These are phyloP conservation scores for Mortierella sp. DNA, from an alignment of 371 early-diverging fungal species.

Conservation along the genomic window DNA sequence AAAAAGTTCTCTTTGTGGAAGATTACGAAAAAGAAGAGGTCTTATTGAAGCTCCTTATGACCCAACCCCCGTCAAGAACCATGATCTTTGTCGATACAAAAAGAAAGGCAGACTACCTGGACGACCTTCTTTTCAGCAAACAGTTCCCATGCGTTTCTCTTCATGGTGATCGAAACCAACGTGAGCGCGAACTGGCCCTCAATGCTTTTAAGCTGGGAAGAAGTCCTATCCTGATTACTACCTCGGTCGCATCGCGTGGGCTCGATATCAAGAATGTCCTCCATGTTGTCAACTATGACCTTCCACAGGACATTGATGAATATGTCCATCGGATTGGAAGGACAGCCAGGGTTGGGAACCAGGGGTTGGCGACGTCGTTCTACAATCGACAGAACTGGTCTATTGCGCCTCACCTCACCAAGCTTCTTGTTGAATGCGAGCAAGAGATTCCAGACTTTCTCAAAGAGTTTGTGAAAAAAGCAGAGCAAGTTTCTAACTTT, in stretches of 20 bases:
- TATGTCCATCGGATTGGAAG: slow-evolving; percentile 89
- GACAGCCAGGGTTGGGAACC: slow-evolving; percentile 49
- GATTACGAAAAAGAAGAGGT: slow-evolving; percentile 67
- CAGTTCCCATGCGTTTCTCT: slow-evolving; percentile 76
- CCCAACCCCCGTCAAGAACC: slow-evolving; percentile 65
- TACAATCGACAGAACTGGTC: slow-evolving; percentile 60
- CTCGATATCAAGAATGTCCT: slow-evolving; percentile 86
- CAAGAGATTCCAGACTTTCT: slow-evolving; percentile 86
- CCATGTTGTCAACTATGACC: slow-evolving; percentile 89
- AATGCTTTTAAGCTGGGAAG: slow-evolving; percentile 57
- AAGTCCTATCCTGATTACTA: slow-evolving; percentile 89
- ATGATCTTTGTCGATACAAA: slow-evolving; percentile 90
- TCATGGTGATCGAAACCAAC: slow-evolving; percentile 82
- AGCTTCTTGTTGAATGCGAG: slow-evolving; percentile 80
- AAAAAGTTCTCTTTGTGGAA: slow-evolving; percentile 62
- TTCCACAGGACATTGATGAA: slow-evolving; percentile 82
- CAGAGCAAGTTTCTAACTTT: slow-evolving; percentile 43
- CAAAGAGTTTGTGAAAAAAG: slow-evolving; percentile 54
- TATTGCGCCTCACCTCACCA: slow-evolving; percentile 72
- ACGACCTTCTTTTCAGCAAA: slow-evolving; percentile 72
- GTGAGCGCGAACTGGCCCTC: slow-evolving; percentile 86
- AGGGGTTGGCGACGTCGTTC: slow-evolving; percentile 84
- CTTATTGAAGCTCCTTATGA: slow-evolving; percentile 53
- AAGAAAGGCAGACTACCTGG: slow-evolving; percentile 81
- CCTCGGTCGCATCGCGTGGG: slow-evolving; percentile 94